Percentiles rank a stretch among this genome's conserved stretches.
Conservation (phyloP, 1,284 basidiomycete genomes). For the Austroboletus niveus region DNA sequence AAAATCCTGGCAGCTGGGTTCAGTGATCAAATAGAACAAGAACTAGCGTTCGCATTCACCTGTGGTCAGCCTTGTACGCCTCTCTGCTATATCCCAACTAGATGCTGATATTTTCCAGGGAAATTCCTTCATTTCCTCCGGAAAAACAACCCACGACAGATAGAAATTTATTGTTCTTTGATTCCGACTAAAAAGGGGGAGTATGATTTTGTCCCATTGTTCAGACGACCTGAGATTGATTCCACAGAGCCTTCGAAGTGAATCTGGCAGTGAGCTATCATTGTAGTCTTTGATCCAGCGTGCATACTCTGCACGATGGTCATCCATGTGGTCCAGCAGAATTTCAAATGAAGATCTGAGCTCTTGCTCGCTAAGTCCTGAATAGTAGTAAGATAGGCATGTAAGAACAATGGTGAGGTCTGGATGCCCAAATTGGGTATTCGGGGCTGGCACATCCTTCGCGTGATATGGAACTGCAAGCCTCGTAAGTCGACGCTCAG, state of each 20-base stretch:
- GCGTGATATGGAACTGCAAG: constrained; percentile 19
- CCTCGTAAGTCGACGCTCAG: constrained; percentile 19
- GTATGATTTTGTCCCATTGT: constrained; percentile 30
- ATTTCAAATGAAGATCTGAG: constrained; percentile 37
- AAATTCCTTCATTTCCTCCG: constrained; percentile 43
- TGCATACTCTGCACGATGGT: constrained; percentile 43
- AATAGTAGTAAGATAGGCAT: constrained; percentile 49
- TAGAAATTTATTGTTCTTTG: constrained; percentile 47
- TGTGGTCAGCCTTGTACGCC: neutral
- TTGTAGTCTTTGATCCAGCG: constrained; percentile 35
- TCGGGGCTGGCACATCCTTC: constrained; percentile 26
- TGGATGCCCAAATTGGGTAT: constrained; percentile 54
- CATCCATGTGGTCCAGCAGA: constrained; percentile 38
- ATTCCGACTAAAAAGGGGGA: constrained; percentile 38
- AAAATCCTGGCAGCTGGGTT: constrained; percentile 3
- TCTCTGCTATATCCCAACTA: constrained; percentile 49
- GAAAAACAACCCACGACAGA: constrained; percentile 29
- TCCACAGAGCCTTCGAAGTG: constrained; percentile 10
- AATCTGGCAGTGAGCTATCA: constrained; percentile 21
- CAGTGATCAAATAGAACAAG: too few relatives aligned
- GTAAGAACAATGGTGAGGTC: constrained; percentile 48
- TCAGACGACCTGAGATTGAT: constrained; percentile 41
- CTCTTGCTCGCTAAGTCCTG: constrained; percentile 40
- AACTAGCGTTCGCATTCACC: constrained; percentile 1
- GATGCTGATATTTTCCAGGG: constrained; percentile 43